phyloP scores from a whole-genome alignment of 2,329 filamentous ascomycete species.

The Aspergillus carbonarius region DNA sequence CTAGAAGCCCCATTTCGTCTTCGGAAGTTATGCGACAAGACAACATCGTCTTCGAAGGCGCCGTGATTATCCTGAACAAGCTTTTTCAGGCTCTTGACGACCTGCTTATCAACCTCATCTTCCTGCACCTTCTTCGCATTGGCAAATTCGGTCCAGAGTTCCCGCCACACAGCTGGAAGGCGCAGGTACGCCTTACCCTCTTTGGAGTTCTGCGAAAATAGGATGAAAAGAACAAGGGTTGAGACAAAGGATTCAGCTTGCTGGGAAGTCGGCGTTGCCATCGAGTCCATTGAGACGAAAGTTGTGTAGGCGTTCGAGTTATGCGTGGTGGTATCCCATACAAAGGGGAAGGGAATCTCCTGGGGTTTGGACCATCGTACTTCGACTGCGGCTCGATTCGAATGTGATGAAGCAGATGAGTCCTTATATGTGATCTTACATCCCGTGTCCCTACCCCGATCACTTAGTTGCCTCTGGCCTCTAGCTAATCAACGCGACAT shows the following conservation, averaged over 20 bases:
- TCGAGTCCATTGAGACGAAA: slow-evolving; percentile 68
- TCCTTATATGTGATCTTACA: slow-evolving; percentile 67
- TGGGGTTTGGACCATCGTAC: slow-evolving; percentile 79
- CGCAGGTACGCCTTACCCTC: slow-evolving; percentile 83
- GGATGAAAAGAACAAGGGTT: slow-evolving; percentile 75
- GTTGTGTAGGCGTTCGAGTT: slow-evolving; percentile 49
- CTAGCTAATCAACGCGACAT: slow-evolving; percentile 11
- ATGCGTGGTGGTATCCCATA: slow-evolving; percentile 44
- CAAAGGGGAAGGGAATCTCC: slow-evolving; percentile 47
- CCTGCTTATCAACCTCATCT: slow-evolving; percentile 68
- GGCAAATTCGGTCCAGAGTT: slow-evolving; percentile 79
- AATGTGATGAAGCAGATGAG: slow-evolving; percentile 71
- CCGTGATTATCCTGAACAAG: slow-evolving; percentile 38
- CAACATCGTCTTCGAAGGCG: slow-evolving; percentile 66
- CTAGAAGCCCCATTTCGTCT: slow-evolving; percentile 43
- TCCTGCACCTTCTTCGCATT: slow-evolving; percentile 67
- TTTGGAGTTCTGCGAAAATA: slow-evolving; percentile 74
- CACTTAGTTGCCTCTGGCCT: neutral
- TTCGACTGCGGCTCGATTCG: slow-evolving; percentile 71
- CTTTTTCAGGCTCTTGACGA: slow-evolving; percentile 62
- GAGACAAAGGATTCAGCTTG: slow-evolving; percentile 88
- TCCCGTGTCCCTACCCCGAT: slow-evolving; percentile 60
- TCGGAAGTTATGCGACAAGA: slow-evolving; percentile 74
- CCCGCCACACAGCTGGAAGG: slow-evolving; percentile 76
- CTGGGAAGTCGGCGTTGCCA: slow-evolving; percentile 71